Percentiles rank a stretch among this genome's conserved stretches.
These are phyloP conservation scores for Harrya chromipes DNA, from an alignment of 768 basidiomycete genomes.

Conservation along the genomic window DNA sequence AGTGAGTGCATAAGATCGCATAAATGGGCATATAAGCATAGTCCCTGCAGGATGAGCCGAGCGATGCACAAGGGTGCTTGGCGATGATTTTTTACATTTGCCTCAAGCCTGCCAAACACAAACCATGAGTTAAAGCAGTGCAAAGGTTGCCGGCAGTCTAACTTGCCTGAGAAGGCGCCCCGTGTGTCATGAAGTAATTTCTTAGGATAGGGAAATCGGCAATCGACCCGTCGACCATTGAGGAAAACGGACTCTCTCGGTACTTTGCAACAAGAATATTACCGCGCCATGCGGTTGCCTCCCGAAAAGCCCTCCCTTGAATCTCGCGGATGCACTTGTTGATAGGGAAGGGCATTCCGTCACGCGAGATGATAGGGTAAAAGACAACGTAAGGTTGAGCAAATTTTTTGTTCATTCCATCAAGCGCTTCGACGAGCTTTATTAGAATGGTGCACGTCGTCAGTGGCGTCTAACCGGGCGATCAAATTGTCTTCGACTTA, in stretches of 20 bases:
- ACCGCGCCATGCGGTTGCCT: conserved; percentile 72
- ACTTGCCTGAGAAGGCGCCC: conserved; percentile 43
- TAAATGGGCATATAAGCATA: conserved; percentile 25
- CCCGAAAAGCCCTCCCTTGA: conserved; percentile 59
- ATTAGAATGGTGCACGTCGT: conserved; percentile 8
- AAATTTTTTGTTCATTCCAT: conserved; percentile 79
- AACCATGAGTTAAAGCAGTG: conserved; percentile 20
- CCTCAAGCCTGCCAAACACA: conserved; percentile 27
- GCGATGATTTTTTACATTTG: conserved; percentile 13
- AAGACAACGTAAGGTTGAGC: conserved; percentile 78
- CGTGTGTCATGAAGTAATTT: conserved; percentile 72
- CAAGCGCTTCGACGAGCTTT: conserved; percentile 70
- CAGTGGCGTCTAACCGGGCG: conserved; percentile 16
- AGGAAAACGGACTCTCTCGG: conserved; percentile 40
- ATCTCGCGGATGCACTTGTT: conserved; percentile 76
- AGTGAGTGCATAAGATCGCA: conserved; percentile 18
- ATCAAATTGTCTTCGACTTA: conserved; percentile 31
- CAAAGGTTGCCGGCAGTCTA: conserved; percentile 21
- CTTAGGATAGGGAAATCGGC: conserved; percentile 80
- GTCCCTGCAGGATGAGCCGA: conserved; percentile 16
- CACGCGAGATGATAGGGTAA: conserved; percentile 71
- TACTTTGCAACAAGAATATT: conserved; percentile 79
- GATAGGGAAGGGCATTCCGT: conserved; percentile 78
- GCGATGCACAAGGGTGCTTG: background rate
- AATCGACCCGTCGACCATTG: conserved; percentile 73